Conservation (phyloP, 495 filamentous ascomycete genomes). For the Aeminium ludgeri region DNA sequence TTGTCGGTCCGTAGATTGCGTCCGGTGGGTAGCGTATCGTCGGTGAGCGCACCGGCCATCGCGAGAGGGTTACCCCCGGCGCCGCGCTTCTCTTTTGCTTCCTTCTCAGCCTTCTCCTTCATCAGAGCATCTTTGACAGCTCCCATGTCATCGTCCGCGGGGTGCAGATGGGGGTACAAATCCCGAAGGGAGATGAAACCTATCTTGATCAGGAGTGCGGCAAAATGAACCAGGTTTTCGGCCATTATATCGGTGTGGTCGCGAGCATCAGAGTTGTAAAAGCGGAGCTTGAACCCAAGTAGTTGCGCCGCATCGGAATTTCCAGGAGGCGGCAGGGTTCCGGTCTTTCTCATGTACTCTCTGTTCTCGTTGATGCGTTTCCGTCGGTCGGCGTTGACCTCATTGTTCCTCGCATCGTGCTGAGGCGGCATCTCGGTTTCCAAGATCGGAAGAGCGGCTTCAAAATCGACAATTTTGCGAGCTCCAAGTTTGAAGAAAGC, state of each 20-base stretch:
- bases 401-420: slow-evolving; percentile 11
- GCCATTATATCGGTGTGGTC: slow-evolving; percentile 55
- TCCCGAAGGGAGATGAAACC: slow-evolving; percentile 93
- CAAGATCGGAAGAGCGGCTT: slow-evolving; percentile 4
- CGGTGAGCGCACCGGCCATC: slow-evolving; percentile 70
- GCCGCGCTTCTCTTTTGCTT: slow-evolving; percentile 44
- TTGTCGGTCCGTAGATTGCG: slow-evolving; percentile 29
- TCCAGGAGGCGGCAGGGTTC: slow-evolving; percentile 64
- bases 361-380: slow-evolving; percentile 30
- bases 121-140: slow-evolving; percentile 43
- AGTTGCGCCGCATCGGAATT: slow-evolving; percentile 86
- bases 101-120: slow-evolving; percentile 66
- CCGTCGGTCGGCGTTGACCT: slow-evolving; percentile 12
- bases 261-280: slow-evolving; percentile 62
- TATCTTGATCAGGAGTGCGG: slow-evolving; percentile 85
- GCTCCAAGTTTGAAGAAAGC: slow-evolving; percentile 63
- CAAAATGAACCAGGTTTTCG: slow-evolving; percentile 77
- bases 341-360: slow-evolving; percentile 61
- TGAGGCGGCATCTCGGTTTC: slow-evolving; percentile 3
- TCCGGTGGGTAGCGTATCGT: slow-evolving; percentile 50
- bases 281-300: slow-evolving; percentile 91
- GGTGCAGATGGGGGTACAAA: slow-evolving; percentile 83
- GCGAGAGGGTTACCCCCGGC: slow-evolving; percentile 72
- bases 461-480: slow-evolving; percentile 16
- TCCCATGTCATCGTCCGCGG: slow-evolving; percentile 68